Conservation (phyloP, 768 basidiomycete genomes). For the Dacryopinax primogenitus region DNA sequence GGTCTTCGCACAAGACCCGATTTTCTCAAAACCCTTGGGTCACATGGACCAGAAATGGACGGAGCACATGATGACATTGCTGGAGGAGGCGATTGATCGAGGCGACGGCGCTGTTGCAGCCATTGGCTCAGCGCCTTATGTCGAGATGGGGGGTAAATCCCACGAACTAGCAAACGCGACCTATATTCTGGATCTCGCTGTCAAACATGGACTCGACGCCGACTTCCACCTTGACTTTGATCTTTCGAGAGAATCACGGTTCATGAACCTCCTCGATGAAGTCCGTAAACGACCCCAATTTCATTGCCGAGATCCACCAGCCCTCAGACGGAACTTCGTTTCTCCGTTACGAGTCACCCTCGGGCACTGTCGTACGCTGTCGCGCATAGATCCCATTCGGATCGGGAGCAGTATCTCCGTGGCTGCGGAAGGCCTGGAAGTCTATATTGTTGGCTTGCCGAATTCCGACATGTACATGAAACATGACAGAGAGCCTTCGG, state of each 20-base stretch:
- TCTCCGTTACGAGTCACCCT: not conserved
- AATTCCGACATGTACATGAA: constrained; percentile 58
- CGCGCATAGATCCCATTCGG: not conserved
- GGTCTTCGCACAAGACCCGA: constrained; percentile 53
- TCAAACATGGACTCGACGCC: constrained; percentile 31
- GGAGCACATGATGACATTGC: constrained; percentile 1
- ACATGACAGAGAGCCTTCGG: not conserved
- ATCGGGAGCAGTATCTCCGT: not conserved
- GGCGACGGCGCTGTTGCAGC: constrained; percentile 30
- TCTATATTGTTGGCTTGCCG: constrained; percentile 39
- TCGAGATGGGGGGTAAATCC: constrained; percentile 34
- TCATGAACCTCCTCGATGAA: not conserved
- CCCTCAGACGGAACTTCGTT: not conserved
- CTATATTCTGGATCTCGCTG: constrained; percentile 40
- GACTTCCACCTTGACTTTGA: constrained; percentile 64
- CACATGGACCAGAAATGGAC: constrained; percentile 35
- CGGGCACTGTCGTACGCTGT: not conserved
- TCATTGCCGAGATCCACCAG: not conserved
- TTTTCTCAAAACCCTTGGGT: constrained; percentile 27
- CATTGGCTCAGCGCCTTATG: constrained; percentile 54
- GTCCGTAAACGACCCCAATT: not conserved
- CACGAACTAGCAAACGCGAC: constrained; percentile 40
- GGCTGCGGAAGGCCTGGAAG: not conserved
- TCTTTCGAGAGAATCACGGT: constrained; percentile 22
- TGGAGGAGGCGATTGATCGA: not conserved